Evolutionary conservation across 192 early-diverging fungal genomes (phyloP).

Genomic region (Coemansia sp.): DNA sequence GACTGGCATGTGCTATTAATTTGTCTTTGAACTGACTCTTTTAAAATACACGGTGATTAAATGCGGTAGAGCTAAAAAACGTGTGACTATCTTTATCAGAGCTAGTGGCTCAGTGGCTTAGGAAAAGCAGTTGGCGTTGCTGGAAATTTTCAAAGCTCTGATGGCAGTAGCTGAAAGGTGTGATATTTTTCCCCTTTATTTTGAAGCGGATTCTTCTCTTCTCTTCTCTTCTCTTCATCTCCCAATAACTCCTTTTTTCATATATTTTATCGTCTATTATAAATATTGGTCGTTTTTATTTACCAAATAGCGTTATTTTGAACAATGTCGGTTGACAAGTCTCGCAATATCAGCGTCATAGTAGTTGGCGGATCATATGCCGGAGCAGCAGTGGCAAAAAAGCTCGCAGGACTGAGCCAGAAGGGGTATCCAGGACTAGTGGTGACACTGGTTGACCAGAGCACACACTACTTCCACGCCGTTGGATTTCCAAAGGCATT

Average conservation of each 20-base stretch:
- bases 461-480: conserved; percentile 60
- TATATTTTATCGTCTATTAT: not conserved
- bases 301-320: not conserved
- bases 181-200: too few species aligned
- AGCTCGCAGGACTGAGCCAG: conserved; percentile 37
- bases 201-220: too few species aligned
- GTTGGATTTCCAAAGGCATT: conserved; percentile 56
- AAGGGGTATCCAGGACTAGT: conserved; percentile 40
- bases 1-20: not conserved
- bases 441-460: conserved; percentile 60
- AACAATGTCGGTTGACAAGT: conserved; percentile 14
- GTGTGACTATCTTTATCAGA: too few species aligned
- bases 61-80: too few species aligned
- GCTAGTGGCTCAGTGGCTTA: too few species aligned
- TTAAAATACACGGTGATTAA: too few species aligned
- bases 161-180: too few species aligned
- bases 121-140: too few species aligned
- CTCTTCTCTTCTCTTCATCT: not conserved
- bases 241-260: conserved; percentile 1
- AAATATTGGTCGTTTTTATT: too few species aligned
- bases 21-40: too few species aligned
- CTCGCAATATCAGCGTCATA: conserved; percentile 46
- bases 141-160: too few species aligned
- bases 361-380: conserved; percentile 61
- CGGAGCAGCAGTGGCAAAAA: conserved; percentile 48